Percentiles rank a stretch among this genome's conserved stretches.
These are phyloP conservation scores for Ulota crispa DNA, from an alignment of 225 moss, liverwort and hornwort species.

Conservation along the genomic window DNA sequence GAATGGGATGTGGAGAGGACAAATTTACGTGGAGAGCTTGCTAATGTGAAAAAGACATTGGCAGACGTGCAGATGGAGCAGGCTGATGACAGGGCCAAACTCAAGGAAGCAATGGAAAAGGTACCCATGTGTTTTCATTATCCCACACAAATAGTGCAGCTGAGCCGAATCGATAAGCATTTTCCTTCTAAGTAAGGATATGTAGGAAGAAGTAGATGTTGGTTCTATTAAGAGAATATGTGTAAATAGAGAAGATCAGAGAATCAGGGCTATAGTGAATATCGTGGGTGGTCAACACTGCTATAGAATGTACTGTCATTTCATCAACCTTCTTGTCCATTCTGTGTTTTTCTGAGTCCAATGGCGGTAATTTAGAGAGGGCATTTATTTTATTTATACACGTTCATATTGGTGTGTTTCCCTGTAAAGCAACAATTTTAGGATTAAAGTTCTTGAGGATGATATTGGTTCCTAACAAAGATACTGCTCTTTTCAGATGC, in stretches of 20 bases:
- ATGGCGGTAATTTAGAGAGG: background rate
- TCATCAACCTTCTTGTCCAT: background rate
- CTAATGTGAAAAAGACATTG: slow-evolving; percentile 49
- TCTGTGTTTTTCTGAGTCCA: background rate
- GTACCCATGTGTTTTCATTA: slow-evolving; percentile 29
- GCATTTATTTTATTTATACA: background rate
- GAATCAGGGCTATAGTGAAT: background rate
- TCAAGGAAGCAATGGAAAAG: slow-evolving; percentile 63
- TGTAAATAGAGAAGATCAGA: no score
- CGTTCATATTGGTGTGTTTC: background rate
- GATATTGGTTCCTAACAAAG: background rate
- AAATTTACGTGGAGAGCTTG: slow-evolving; percentile 61
- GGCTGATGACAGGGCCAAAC: slow-evolving; percentile 63
- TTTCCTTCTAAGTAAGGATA: background rate
- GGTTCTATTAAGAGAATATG: background rate
- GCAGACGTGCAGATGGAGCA: slow-evolving; percentile 53
- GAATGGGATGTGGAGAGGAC: slow-evolving; percentile 65
- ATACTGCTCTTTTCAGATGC: slow-evolving; percentile 31
- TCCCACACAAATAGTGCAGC: background rate
- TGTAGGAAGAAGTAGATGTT: background rate
- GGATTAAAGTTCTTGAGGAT: background rate
- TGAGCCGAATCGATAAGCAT: background rate
- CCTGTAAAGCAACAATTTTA: background rate
- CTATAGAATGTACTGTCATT: background rate
- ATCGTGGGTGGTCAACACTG: background rate